Conservation (phyloP, 2,329 filamentous ascomycete species). For the Neonectria punicea region DNA sequence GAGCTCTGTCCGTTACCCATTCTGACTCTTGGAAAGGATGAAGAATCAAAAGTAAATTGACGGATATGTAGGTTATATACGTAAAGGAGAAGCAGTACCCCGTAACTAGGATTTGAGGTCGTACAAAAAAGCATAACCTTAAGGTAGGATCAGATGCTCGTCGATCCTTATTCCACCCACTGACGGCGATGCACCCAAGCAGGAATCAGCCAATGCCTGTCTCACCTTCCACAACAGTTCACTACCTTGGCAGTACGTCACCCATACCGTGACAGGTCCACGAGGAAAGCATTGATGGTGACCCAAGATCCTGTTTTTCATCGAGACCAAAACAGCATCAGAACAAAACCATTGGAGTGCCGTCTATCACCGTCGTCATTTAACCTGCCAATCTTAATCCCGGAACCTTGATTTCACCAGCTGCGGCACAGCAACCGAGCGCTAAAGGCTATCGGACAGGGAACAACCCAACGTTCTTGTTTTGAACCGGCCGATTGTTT, state of each 20-base stretch:
- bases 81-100: not conserved
- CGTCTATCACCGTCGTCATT: not conserved
- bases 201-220: not conserved
- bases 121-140: not conserved
- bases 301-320: not conserved
- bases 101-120: not conserved
- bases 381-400: not conserved
- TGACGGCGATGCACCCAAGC: not conserved
- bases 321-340: not conserved
- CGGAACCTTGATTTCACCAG: not conserved
- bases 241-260: not conserved
- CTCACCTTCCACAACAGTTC: not conserved
- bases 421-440: not conserved
- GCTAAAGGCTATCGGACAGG: not conserved
- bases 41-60: not conserved
- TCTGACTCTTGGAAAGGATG: not conserved
- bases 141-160: not conserved
- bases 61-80: not conserved
- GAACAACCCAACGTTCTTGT: not conserved
- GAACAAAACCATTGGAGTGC: not conserved
- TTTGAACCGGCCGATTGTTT: not conserved
- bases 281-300: not conserved
- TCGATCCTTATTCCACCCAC: not conserved
- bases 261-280: no score
- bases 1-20: slow-evolving; percentile 58